Conservation (phyloP, 768 basidiomycete genomes). For the Trametes gibbosa region DNA sequence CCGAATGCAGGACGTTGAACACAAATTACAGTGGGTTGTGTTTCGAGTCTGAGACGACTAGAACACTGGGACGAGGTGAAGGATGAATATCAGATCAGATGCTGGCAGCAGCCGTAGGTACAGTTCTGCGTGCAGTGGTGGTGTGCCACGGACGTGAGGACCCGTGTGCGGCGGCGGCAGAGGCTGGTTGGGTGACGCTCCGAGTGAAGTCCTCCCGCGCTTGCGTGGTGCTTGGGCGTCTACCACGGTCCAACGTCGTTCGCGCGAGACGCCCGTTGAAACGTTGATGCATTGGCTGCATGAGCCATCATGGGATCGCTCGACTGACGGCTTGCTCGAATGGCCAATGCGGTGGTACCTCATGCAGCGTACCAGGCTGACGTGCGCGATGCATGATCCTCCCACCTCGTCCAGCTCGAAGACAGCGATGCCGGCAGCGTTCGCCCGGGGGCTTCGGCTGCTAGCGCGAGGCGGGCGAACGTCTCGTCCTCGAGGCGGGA, state of each 20-base stretch:
- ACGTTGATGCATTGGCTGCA: not conserved
- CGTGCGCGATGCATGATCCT: not conserved
- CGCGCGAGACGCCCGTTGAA: not conserved
- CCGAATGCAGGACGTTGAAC: not conserved
- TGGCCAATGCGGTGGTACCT: not conserved
- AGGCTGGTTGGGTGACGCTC: no score
- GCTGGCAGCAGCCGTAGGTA: not conserved
- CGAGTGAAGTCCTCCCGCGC: no score
- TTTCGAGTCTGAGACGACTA: not conserved
- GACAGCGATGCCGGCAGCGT: not conserved
- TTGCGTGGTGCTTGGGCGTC: not conserved
- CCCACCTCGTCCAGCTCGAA: not conserved
- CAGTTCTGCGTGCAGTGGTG: not conserved
- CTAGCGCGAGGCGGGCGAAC: not conserved
- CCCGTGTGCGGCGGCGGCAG: not conserved
- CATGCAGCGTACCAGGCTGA: not conserved
- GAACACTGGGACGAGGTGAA: not conserved
- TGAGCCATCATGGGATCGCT: conserved; percentile 2
- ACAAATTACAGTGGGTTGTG: not conserved
- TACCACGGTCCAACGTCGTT: not conserved
- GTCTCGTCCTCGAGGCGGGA: not conserved
- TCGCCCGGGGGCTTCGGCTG: not conserved
- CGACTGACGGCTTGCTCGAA: not conserved
- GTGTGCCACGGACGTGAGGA: not conserved
- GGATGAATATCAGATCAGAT: not conserved